These are phyloP conservation scores for Penicillium sp. DNA, from an alignment of 2,329 filamentous ascomycete species.

Conservation along the genomic window DNA sequence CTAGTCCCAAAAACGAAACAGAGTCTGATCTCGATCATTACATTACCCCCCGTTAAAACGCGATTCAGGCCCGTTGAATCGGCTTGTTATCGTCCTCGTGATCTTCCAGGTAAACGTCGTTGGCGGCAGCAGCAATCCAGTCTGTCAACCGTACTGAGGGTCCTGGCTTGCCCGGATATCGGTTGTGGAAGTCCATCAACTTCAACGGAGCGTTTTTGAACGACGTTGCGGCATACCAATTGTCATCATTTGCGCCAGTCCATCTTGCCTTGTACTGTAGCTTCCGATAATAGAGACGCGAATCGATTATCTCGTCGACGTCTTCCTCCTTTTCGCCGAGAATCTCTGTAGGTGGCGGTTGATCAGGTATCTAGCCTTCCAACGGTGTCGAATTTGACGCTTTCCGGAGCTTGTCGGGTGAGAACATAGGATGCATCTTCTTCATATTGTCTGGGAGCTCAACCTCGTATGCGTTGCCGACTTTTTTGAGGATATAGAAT, in stretches of 20 bases:
- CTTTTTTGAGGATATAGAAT: no score
- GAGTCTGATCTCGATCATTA: no score
- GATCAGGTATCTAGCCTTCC: no score
- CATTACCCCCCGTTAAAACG: no score
- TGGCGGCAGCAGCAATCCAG: background rate
- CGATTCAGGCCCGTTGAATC: no score
- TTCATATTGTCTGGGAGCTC: no score
- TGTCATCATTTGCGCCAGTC: slow-evolving; percentile 10
- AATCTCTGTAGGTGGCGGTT: no score
- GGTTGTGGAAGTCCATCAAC: slow-evolving; percentile 10
- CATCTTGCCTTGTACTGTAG: slow-evolving; percentile 14
- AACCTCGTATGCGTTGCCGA: no score
- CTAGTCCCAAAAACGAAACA: no score
- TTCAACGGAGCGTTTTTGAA: slow-evolving; percentile 9
- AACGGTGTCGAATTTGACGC: no score
- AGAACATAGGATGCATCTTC: no score
- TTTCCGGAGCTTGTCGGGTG: no score
- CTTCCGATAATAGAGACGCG: background rate
- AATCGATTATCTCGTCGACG: slow-evolving; percentile 12
- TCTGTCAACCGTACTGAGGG: slow-evolving; percentile 9
- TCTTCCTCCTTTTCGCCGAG: slow-evolving; percentile 8
- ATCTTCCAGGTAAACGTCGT: background rate
- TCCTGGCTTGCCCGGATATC: slow-evolving; percentile 4
- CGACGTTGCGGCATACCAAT: slow-evolving; percentile 11
- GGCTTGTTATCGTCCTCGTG: background rate